Conservation (phyloP, 2,329 filamentous ascomycete genomes). For the Chaetomiaceae sp. region DNA sequence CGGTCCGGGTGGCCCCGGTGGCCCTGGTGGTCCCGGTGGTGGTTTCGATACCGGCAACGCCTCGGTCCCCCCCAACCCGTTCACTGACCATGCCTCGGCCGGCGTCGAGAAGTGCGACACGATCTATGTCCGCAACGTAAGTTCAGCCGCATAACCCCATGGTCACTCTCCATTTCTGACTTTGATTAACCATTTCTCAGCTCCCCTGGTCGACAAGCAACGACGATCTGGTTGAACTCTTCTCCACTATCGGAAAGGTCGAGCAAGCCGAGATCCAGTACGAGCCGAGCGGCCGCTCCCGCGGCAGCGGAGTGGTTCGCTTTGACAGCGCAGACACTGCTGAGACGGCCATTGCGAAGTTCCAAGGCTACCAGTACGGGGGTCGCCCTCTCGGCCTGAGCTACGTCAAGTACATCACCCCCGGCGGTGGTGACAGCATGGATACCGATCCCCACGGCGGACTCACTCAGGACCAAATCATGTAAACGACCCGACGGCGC, state of each 20-base stretch:
- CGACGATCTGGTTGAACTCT: slow-evolving; percentile 92
- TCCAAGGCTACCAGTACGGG: slow-evolving; percentile 96
- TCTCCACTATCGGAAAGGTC: slow-evolving; percentile 96
- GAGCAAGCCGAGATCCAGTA: slow-evolving; percentile 99
- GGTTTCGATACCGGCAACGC: slow-evolving; percentile 49
- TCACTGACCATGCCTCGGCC: slow-evolving; percentile 86
- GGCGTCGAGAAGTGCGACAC: slow-evolving; percentile 76
- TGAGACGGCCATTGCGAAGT: slow-evolving; percentile 92
- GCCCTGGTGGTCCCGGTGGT: slow-evolving; percentile 37
- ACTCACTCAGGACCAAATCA: slow-evolving; percentile 96
- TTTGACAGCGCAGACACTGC: slow-evolving; percentile 81
- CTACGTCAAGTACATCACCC: slow-evolving; percentile 86
- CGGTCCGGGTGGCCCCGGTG: slow-evolving; percentile 37
- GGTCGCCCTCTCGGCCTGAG: slow-evolving; percentile 88
- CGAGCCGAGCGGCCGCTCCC: slow-evolving; percentile 90
- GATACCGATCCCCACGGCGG: slow-evolving; percentile 71
- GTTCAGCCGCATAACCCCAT: slow-evolving; percentile 33
- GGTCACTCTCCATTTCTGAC: background rate
- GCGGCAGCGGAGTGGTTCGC: slow-evolving; percentile 92
- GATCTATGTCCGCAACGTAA: slow-evolving; percentile 96
- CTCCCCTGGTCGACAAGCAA: slow-evolving; percentile 99
- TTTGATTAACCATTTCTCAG: slow-evolving; percentile 42
- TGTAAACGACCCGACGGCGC: slow-evolving; percentile 50
- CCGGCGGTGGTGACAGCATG: slow-evolving; percentile 65
- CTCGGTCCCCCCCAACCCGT: slow-evolving; percentile 70